Evolutionary conservation across 192 early-diverging fungal species (phyloP), one percentile per base, ranked within the genome.

Genomic region (Coemansia sp.): DNA sequence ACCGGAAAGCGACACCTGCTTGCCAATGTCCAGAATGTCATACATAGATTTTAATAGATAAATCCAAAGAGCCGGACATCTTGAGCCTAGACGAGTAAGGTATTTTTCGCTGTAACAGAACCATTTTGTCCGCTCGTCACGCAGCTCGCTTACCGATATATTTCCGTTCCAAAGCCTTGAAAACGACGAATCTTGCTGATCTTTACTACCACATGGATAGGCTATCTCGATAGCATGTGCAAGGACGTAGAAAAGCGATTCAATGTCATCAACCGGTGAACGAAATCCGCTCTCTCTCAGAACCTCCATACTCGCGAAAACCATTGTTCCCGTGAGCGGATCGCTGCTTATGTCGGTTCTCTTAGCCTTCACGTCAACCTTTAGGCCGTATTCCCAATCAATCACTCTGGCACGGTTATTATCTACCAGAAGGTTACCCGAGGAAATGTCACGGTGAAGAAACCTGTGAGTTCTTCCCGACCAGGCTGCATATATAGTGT

Each of bases 371-470:
- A n/a, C 15, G 40, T 72, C 60, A 39, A 61, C 8, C 15, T 55
- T 1, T 26, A 42, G 49, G 1, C 43, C 58, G 41, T 56, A 66
- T 4, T 64, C 67, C 73, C 73, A 75, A 43, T 69, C 67, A 56
- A 75, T 62, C 0, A 75, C 45, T 0, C 39, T 9, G 3, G 46
- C 51, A 4, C 39, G 1, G 2, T 52, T 56, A 32, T 19, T 45
- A 5, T 37, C 36, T 12, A 75, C 55, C 5, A 49, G 21, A 36
- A 75, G 56, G 40, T 66, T 69, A 22, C 60, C 73, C 1, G 64
- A 42, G 6, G 68, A 76, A 8, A 76, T 43, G 40, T 70, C 73
- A 15, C 68, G 51, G 41, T 75, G 73, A 8, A 75, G 63, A n/a
- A 48, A 12, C 47, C 16, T 48, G n/a, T 16, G n/a, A 6, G 1